Percentiles rank a stretch among this genome's conserved stretches.
Conservation (phyloP, 2,329 filamentous ascomycete species). For the Rhynchosporium secalis region DNA sequence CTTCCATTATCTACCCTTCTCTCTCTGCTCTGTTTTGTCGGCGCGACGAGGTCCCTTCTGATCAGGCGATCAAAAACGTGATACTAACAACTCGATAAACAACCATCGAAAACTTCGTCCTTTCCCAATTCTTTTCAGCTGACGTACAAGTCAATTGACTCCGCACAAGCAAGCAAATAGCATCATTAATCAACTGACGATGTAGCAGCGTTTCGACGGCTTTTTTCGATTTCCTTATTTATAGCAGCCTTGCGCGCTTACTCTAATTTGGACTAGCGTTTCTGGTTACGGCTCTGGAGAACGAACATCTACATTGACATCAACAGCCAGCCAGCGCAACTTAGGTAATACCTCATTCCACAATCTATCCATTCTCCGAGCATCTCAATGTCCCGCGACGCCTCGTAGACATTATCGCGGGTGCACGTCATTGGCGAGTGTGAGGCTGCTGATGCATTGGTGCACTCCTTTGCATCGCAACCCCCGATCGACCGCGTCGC, state of each 20-base stretch:
- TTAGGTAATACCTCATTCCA: conserved; percentile 39
- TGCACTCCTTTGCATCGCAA: conserved; percentile 27
- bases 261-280: conserved; percentile 5
- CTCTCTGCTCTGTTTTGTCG: conserved; percentile 3
- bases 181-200: conserved; percentile 8
- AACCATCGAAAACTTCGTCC: not conserved
- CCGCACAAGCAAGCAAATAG: conserved; percentile 4
- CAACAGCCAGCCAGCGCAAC: conserved; percentile 28
- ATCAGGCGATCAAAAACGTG: conserved; percentile 10
- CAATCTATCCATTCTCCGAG: conserved; percentile 33
- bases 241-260: conserved; percentile 11
- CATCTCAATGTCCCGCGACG: conserved; percentile 36
- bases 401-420: conserved; percentile 27
- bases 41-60: conserved; percentile 7
- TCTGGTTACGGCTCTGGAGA: not conserved
- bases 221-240: not conserved
- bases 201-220: conserved; percentile 11
- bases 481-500: conserved; percentile 35
- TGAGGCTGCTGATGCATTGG: conserved; percentile 27
- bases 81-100: not conserved
- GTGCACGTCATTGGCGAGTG: conserved; percentile 21
- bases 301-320: conserved; percentile 18
- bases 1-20: not conserved
- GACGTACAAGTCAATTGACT: conserved; percentile 11
- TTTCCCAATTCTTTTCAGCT: conserved; percentile 2